A percentile compares a stretch with the other conserved stretches of the same genome.
These are phyloP conservation scores for Fagus crenata DNA, from an alignment of 306 rosid species.

Conservation along the genomic window DNA sequence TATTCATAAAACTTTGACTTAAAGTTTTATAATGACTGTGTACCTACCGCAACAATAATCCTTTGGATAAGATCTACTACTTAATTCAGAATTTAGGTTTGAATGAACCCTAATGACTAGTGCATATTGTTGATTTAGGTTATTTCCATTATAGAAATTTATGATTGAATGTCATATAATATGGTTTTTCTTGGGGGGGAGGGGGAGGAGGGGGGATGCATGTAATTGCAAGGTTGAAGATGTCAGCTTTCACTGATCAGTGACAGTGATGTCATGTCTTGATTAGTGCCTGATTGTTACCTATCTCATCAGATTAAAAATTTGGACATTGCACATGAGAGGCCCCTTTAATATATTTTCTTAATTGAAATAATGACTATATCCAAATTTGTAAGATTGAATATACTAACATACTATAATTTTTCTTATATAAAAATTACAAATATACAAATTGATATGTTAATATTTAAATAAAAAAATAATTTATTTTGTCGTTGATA, in stretches of 20 bases:
- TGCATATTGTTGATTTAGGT: background rate
- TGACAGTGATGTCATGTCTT: constrained; percentile 6
- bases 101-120: background rate
- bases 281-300: background rate
- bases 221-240: constrained; percentile 2
- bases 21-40: background rate
- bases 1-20: constrained; percentile 14
- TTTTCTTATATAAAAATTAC: too few relatives aligned
- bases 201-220: background rate
- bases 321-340: background rate
- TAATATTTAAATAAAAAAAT: too few relatives aligned
- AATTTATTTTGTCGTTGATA: too few relatives aligned
- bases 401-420: too few relatives aligned
- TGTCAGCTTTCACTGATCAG: background rate
- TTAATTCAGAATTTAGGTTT: background rate
- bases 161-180: background rate
- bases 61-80: background rate
- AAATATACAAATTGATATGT: too few relatives aligned
- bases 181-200: background rate
- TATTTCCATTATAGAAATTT: background rate
- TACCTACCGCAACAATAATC: constrained; percentile 5
- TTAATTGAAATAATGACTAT: background rate
- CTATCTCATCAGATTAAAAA: background rate
- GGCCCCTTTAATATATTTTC: background rate
- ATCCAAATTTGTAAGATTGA: background rate